Evolutionary conservation across 1,139 yeast genomes (phyloP).

Genomic region (Nadsonia commutata): DNA sequence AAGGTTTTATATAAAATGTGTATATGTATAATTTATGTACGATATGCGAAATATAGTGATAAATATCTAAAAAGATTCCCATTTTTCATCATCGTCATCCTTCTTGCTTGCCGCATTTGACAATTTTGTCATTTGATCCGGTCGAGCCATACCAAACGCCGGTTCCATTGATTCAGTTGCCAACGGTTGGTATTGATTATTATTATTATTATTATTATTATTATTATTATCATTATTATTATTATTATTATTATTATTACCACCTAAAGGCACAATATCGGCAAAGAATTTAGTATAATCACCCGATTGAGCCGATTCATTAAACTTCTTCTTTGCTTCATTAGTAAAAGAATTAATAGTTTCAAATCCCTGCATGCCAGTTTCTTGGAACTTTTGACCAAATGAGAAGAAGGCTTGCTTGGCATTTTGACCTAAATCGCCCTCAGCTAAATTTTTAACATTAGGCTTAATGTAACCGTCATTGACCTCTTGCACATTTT

Average conservation of each 20-base stretch:
- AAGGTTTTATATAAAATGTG: too few species aligned
- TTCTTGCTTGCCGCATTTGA: background rate
- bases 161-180: constrained; percentile 29
- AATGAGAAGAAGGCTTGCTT: constrained; percentile 87
- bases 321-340: constrained; percentile 19
- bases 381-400: constrained; percentile 85
- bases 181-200: constrained; percentile 5
- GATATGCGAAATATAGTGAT: too few species aligned
- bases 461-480: constrained; percentile 84
- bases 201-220: background rate
- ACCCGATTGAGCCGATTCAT: constrained; percentile 22
- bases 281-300: constrained; percentile 33
- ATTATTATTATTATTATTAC: constrained; percentile 16
- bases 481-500: constrained; percentile 73
- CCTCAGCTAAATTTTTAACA: constrained; percentile 63
- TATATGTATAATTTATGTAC: too few species aligned
- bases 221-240: background rate
- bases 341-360: constrained; percentile 51
- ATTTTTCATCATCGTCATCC: constrained; percentile 27
- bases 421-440: constrained; percentile 70
- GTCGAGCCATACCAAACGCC: constrained; percentile 57
- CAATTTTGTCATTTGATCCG: constrained; percentile 35
- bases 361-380: constrained; percentile 48
- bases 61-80: constrained; percentile 25
- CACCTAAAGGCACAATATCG: constrained; percentile 39